Conservation (phyloP, 2,329 filamentous ascomycete genomes). For the Kalaharituber pfeilii region DNA sequence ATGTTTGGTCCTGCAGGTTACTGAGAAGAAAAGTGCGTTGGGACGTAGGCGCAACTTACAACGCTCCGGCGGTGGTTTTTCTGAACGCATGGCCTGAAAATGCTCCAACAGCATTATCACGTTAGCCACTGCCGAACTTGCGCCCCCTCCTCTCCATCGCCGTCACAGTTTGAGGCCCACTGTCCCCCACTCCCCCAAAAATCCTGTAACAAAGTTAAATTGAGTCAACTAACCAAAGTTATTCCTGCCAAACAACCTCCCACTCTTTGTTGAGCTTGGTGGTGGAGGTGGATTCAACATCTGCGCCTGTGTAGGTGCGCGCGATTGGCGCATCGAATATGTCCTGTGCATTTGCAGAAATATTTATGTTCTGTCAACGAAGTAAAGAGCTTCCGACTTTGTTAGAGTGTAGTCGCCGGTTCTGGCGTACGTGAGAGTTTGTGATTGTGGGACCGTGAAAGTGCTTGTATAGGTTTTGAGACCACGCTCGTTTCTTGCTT, state of each 20-base stretch:
- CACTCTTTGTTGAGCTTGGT: conserved; percentile 74
- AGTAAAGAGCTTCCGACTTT: no score
- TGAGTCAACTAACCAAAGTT: conserved; percentile 54
- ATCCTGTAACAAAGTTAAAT: conserved; percentile 1
- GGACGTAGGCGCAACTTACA: conserved; percentile 21
- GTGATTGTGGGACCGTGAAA: no score
- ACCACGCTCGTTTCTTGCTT: no score
- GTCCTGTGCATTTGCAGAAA: conserved; percentile 68
- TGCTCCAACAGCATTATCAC: conserved; percentile 13
- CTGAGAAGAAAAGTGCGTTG: neutral
- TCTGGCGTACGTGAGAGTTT: no score
- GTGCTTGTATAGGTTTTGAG: no score
- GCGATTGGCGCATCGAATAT: conserved; percentile 94
- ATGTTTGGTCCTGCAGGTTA: conserved; percentile 6
- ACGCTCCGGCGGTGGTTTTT: conserved; percentile 35
- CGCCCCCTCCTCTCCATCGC: no score
- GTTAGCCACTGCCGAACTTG: conserved; percentile 10
- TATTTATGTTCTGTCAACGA: neutral
- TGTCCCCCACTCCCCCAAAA: conserved; percentile 1
- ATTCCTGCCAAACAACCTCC: conserved; percentile 70
- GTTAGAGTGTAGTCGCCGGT: no score
- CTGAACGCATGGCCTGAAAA: conserved; percentile 43
- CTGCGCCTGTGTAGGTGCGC: conserved; percentile 85
- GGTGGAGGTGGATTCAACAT: conserved; percentile 86
- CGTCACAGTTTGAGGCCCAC: no score